Conservation (phyloP, 805 yeast species). For the Yarrowia sp. region DNA sequence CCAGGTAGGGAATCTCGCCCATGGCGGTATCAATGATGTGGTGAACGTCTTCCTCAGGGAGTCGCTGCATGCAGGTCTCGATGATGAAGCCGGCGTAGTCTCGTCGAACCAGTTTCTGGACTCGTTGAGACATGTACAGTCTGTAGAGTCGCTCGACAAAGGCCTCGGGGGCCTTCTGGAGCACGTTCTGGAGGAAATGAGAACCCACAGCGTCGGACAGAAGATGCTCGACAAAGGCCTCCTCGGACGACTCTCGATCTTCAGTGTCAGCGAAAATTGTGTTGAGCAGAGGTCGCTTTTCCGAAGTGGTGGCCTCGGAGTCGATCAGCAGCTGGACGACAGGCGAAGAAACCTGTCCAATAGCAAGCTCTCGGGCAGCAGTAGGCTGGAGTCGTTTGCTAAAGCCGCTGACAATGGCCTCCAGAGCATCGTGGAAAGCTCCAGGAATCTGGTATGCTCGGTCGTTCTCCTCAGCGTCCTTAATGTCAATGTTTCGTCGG, state of each 20-base stretch:
- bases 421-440: constrained; percentile 59
- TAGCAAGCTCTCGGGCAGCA: constrained; percentile 66
- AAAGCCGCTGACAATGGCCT: constrained; percentile 36
- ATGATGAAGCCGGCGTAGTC: constrained; percentile 82
- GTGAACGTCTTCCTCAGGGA: constrained; percentile 61
- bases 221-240: constrained; percentile 74
- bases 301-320: constrained; percentile 73
- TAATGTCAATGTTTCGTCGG: constrained; percentile 86
- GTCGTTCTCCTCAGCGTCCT: constrained; percentile 69
- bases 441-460: constrained; percentile 66
- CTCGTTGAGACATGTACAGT: constrained; percentile 68
- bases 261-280: constrained; percentile 52
- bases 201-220: constrained; percentile 89
- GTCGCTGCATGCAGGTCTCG: constrained; percentile 61
- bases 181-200: constrained; percentile 75
- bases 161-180: constrained; percentile 62
- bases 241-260: constrained; percentile 43
- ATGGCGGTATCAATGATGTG: constrained; percentile 31
- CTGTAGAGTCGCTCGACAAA: constrained; percentile 67
- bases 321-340: constrained; percentile 74
- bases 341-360: constrained; percentile 82
- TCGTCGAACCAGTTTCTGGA: constrained; percentile 70
- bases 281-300: constrained; percentile 54
- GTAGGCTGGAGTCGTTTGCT: constrained; percentile 40
- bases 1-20: constrained; percentile 29